Percentiles rank a stretch among this genome's conserved stretches.
phyloP scores from a whole-genome alignment of 768 basidiomycete species.

The Tylopilus rubrobrunneus region DNA sequence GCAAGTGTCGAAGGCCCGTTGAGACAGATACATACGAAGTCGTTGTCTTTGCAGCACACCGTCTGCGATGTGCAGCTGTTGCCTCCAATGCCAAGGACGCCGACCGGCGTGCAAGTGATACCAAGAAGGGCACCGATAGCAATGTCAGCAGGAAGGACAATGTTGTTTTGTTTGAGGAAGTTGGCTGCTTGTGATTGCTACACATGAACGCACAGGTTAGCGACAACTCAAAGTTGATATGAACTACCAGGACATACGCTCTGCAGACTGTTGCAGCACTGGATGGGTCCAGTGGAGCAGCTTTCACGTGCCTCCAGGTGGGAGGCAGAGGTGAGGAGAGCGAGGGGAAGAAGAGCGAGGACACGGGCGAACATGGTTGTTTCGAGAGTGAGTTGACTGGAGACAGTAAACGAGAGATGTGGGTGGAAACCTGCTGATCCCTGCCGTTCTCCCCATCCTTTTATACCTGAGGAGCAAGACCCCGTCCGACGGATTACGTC shows the following conservation, averaged over 20 bases:
- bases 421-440: background rate
- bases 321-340: constrained; percentile 8
- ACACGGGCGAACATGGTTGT: constrained; percentile 17
- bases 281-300: constrained; percentile 4
- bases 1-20: background rate
- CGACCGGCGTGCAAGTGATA: background rate
- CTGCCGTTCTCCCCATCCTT: background rate
- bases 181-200: too few species aligned
- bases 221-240: too few species aligned
- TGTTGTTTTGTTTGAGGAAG: background rate
- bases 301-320: constrained; percentile 4
- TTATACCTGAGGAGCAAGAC: constrained; percentile 13
- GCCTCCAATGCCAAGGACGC: background rate
- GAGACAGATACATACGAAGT: background rate
- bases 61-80: background rate
- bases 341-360: constrained; percentile 17
- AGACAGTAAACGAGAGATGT: background rate
- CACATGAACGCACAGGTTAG: background rate
- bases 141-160: background rate
- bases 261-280: constrained; percentile 11
- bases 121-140: background rate
- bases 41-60: constrained; percentile 5
- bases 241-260: background rate
- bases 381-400: background rate
- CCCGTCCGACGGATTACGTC: constrained; percentile 5